Conservation (phyloP, 2,329 filamentous ascomycete genomes). For the Cercospora brassicicola region DNA sequence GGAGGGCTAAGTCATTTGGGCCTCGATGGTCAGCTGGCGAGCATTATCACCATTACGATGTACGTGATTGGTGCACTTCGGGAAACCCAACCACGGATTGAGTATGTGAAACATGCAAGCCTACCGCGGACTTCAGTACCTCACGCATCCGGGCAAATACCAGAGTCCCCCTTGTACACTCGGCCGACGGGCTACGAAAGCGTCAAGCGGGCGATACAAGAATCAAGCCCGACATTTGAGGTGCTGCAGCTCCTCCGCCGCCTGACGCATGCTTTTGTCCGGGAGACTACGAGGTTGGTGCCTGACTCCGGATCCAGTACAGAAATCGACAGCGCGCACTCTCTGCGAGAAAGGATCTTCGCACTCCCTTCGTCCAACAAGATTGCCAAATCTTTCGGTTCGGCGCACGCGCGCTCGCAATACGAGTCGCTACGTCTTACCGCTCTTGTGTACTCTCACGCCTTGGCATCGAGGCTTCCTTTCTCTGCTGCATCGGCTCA, state of each 20-base stretch:
- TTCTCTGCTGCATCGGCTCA: conserved; percentile 29
- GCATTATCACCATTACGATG: conserved; percentile 32
- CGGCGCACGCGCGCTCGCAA: conserved; percentile 22
- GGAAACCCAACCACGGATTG: conserved; percentile 25
- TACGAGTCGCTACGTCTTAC: conserved; percentile 37
- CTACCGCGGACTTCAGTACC: conserved; percentile 11
- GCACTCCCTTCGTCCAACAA: conserved; percentile 11
- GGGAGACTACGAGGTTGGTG: neutral
- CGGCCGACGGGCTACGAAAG: conserved; percentile 22
- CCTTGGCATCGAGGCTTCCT: conserved; percentile 26
- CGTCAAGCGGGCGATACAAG: conserved; percentile 16
- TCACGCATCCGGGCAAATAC: conserved; percentile 16
- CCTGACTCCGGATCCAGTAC: neutral
- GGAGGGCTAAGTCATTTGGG: conserved; percentile 37
- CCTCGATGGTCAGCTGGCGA: conserved; percentile 30
- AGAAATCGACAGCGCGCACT: conserved; percentile 1
- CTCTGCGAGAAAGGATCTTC: conserved; percentile 24
- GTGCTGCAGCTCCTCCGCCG: conserved; percentile 24
- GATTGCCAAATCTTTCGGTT: conserved; percentile 16
- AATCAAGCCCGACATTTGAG: conserved; percentile 18
- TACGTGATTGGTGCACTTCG: conserved; percentile 28
- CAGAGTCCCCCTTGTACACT: conserved; percentile 29
- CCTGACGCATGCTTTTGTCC: conserved; percentile 23
- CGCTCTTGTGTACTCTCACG: conserved; percentile 33
- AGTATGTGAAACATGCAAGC: conserved; percentile 22